Conservation (phyloP, 768 basidiomycete genomes). For the Suillus subluteus region DNA sequence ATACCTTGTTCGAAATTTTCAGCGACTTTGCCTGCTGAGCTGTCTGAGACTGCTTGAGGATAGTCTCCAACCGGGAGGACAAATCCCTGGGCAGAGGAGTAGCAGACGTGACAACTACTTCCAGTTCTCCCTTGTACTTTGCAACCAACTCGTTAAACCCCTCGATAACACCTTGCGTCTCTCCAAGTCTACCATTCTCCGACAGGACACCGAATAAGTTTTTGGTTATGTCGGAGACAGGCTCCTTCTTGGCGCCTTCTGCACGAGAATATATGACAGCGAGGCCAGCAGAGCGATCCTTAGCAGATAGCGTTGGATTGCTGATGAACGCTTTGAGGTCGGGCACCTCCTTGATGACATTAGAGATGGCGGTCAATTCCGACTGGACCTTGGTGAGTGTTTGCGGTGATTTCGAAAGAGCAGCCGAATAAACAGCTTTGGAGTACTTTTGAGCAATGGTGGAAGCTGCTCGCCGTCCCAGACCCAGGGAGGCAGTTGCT, state of each 20-base stretch:
- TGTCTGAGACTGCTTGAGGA: slow-evolving; percentile 84
- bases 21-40: slow-evolving; percentile 87
- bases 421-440: slow-evolving; percentile 79
- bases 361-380: slow-evolving; percentile 75
- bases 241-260: slow-evolving; percentile 72
- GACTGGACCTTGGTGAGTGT: slow-evolving; percentile 84
- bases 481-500: slow-evolving; percentile 45
- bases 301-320: slow-evolving; percentile 89
- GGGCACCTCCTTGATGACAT: slow-evolving; percentile 66
- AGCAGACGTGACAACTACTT: slow-evolving; percentile 90
- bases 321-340: slow-evolving; percentile 72
- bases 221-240: slow-evolving; percentile 85
- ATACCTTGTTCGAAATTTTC: slow-evolving; percentile 90
- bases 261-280: slow-evolving; percentile 66
- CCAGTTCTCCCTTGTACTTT: slow-evolving; percentile 90
- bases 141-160: slow-evolving; percentile 90
- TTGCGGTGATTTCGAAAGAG: slow-evolving; percentile 81
- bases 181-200: slow-evolving; percentile 67
- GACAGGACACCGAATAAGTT: slow-evolving; percentile 84
- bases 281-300: slow-evolving; percentile 76
- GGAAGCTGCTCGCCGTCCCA: slow-evolving; percentile 75
- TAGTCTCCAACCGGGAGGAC: slow-evolving; percentile 76
- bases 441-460: slow-evolving; percentile 84
- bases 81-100: slow-evolving; percentile 77
- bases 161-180: slow-evolving; percentile 84